Conservation (phyloP, 1,284 basidiomycete genomes). For the Ustilago xerochloae region DNA sequence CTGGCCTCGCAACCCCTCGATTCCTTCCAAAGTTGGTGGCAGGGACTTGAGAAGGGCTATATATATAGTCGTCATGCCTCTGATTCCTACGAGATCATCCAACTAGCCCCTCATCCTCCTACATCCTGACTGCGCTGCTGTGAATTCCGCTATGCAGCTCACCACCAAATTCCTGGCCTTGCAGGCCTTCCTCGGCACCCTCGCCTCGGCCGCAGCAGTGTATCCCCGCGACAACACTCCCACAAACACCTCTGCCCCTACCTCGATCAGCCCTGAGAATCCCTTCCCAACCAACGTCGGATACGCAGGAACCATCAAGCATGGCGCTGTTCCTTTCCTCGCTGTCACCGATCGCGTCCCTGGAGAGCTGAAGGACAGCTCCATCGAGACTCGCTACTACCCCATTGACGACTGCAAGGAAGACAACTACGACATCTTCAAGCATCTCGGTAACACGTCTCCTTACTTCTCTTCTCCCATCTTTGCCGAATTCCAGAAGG, state of each 20-base stretch:
- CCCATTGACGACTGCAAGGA: conserved; percentile 30
- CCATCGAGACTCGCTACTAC: conserved; percentile 48
- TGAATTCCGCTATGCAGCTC: conserved; percentile 14
- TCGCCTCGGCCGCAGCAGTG: conserved; percentile 23
- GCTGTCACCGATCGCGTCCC: conserved; percentile 51
- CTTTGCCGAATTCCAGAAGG: conserved; percentile 42
- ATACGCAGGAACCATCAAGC: conserved; percentile 42
- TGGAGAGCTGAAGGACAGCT: conserved; percentile 33
- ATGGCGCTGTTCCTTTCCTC: conserved; percentile 56
- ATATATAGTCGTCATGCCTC: too few relatives aligned
- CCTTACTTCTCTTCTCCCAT: conserved; percentile 55
- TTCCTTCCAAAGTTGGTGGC: too few relatives aligned
- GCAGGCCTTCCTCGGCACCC: conserved; percentile 19
- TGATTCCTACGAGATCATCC: too few relatives aligned
- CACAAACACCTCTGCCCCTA: conserved; percentile 19
- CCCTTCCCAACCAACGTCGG: conserved; percentile 63
- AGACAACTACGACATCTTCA: conserved; percentile 48
- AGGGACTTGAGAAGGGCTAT: too few relatives aligned
- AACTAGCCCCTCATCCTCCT: too few relatives aligned
- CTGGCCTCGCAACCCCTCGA: too few relatives aligned
- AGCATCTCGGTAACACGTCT: conserved; percentile 53
- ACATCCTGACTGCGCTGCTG: too few relatives aligned
- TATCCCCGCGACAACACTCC: conserved; percentile 13
- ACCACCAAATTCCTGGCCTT: conserved; percentile 14
- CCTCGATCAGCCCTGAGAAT: conserved; percentile 27